Evolutionary conservation across 176 grass and related monocot genomes (phyloP), one percentile per base, ranked within the genome.

Genomic region (Eragrostis nindensis): DNA sequence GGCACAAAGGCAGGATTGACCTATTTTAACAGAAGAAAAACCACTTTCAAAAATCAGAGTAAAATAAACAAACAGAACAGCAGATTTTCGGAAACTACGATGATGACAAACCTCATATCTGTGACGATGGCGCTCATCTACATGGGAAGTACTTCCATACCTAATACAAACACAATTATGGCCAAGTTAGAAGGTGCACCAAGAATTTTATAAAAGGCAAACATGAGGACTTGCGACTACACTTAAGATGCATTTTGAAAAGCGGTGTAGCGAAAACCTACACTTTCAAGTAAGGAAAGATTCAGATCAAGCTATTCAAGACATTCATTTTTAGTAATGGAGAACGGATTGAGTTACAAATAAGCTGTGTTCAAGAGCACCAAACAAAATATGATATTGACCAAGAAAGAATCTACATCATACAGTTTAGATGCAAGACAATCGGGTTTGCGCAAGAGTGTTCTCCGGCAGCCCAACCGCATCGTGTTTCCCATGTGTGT

Each of bases 401-500:
- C 21, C 16, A 56, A 87, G 36, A 79, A 71, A 42, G 15, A 40
- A 43, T 52, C 15, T 25, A 47, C 26, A 49, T 36, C 79, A 47
- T 98, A 98, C 96, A 95, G 63, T 71, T 93, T 95, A 44, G 92
- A 85, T 83, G 96, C 93, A 85, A 95, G 68, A 88, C 81, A 93
- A 66, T 85, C 86, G 82, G 82, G 71, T 57, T 68, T 86, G 41
- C 79, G 26, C 32, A 98, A 90, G 76, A 98, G 84, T 40, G 96
- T 98, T 91, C 84, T 89, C 68, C 92, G 70, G 72, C 80, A 89
- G 18, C 96, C 96, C 71, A 98, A 86, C 62, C 96, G 90, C 96
- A 98, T 98, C 2, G 96, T 98, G 74, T 86, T 98, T 86, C 96
- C 96, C 96, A 95, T 95, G 76, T 98, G 92, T 16, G 96, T 93